Evolutionary conservation across 1,139 yeast genomes (phyloP).

Genomic region (Hansenula lynferdii): DNA sequence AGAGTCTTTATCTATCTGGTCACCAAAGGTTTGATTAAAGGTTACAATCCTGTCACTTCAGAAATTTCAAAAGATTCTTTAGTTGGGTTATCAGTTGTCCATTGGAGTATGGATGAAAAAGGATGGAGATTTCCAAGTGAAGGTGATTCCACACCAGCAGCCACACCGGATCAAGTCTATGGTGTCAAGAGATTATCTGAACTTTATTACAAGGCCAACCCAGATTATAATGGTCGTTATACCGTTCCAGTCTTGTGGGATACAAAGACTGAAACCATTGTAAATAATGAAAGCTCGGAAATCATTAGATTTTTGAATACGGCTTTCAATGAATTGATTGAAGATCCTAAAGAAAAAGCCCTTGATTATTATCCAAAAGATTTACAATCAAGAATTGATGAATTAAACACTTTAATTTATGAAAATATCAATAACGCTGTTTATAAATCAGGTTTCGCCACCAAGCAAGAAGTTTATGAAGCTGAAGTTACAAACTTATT

Average conservation of each 20-base stretch:
- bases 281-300: constrained; percentile 86
- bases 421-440: constrained; percentile 90
- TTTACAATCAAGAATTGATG: constrained; percentile 59
- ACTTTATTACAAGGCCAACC: constrained; percentile 68
- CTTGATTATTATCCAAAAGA: constrained; percentile 62
- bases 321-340: constrained; percentile 53
- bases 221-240: constrained; percentile 72
- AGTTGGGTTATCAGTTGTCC: constrained; percentile 75
- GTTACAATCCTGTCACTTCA: constrained; percentile 28
- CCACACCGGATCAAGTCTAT: constrained; percentile 61
- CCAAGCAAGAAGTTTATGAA: constrained; percentile 79
- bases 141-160: constrained; percentile 46
- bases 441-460: constrained; percentile 89
- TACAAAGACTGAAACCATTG: constrained; percentile 73
- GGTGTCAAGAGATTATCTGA: constrained; percentile 61
- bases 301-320: constrained; percentile 79
- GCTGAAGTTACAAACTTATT: constrained; percentile 64
- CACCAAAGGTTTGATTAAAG: constrained; percentile 69
- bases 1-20: constrained; percentile 71
- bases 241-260: constrained; percentile 97
- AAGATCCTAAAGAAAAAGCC: constrained; percentile 41
- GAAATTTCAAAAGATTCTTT: constrained; percentile 26
- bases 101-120: constrained; percentile 77
- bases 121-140: constrained; percentile 79
- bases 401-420: constrained; percentile 78